Conservation (phyloP, 108 stramenopile species). For the Skeletonema grethae region DNA sequence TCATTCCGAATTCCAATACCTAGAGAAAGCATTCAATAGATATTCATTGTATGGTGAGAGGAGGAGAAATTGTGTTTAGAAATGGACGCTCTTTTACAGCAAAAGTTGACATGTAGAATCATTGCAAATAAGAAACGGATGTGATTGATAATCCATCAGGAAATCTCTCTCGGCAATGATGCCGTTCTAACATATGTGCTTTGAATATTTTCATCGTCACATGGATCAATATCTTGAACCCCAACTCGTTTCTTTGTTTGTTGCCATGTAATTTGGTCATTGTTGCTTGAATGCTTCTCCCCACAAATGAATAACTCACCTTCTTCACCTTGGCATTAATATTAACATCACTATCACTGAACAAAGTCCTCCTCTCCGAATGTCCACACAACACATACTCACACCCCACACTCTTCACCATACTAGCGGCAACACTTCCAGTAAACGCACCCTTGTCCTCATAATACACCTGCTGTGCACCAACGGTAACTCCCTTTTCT, state of each 20-base stretch:
- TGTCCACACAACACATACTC: conserved; percentile 73
- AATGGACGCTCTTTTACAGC: background rate
- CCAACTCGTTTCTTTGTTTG: background rate
- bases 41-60: background rate
- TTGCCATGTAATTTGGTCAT: background rate
- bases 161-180: conserved; percentile 1
- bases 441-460: conserved; percentile 80
- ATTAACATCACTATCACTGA: conserved; percentile 58
- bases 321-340: conserved; percentile 63
- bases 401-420: conserved; percentile 72
- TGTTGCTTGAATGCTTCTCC: background rate
- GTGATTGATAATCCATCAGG: background rate
- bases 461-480: conserved; percentile 77
- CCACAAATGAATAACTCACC: background rate
- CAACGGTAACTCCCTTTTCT: conserved; percentile 70
- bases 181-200: conserved; percentile 10
- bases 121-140: background rate
- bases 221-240: background rate
- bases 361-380: conserved; percentile 67
- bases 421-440: conserved; percentile 74
- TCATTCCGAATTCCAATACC: conserved; percentile 51
- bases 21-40: background rate
- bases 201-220: conserved; percentile 5
- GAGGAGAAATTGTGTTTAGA: background rate
- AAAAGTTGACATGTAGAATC: too few relatives aligned